Evolutionary conservation across 495 filamentous ascomycete species (phyloP).

Genomic region (Xylaria acuta): DNA sequence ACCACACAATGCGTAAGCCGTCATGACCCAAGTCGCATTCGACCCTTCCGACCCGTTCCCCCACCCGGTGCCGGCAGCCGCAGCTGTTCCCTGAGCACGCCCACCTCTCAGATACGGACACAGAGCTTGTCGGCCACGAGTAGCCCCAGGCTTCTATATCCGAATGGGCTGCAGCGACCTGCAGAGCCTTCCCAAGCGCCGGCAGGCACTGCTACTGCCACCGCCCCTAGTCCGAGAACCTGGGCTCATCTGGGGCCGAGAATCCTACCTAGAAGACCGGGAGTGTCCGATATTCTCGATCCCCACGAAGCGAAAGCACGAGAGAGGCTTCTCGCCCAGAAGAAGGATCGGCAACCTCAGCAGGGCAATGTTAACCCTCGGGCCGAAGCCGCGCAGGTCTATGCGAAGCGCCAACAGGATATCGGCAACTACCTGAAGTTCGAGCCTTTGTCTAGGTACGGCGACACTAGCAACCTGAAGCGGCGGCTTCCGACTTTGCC

Average conservation of each 20-base stretch:
- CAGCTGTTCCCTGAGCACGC: neutral
- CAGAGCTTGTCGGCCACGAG: neutral
- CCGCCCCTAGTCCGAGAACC: neutral
- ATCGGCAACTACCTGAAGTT: slow-evolving; percentile 27
- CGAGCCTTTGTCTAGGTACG: slow-evolving; percentile 12
- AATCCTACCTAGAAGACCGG: neutral
- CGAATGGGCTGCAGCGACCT: neutral
- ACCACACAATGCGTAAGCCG: neutral
- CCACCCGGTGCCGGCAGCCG: neutral
- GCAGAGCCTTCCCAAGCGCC: neutral
- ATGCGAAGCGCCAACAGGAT: slow-evolving; percentile 28
- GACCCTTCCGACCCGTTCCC: neutral
- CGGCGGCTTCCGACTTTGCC: neutral
- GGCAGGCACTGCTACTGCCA: neutral
- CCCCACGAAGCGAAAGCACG: slow-evolving; percentile 32
- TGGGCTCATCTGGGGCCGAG: neutral
- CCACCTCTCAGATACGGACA: neutral
- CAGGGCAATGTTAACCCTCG: slow-evolving; percentile 5
- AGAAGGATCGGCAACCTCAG: slow-evolving; percentile 18
- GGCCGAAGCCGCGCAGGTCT: slow-evolving; percentile 23
- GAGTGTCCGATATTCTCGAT: slow-evolving; percentile 26
- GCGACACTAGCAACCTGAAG: neutral
- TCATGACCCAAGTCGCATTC: neutral
- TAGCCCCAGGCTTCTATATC: neutral
- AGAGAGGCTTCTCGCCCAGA: slow-evolving; percentile 24